Conservation (phyloP, 2,329 filamentous ascomycete genomes). For the Juglanconis oblonga region DNA sequence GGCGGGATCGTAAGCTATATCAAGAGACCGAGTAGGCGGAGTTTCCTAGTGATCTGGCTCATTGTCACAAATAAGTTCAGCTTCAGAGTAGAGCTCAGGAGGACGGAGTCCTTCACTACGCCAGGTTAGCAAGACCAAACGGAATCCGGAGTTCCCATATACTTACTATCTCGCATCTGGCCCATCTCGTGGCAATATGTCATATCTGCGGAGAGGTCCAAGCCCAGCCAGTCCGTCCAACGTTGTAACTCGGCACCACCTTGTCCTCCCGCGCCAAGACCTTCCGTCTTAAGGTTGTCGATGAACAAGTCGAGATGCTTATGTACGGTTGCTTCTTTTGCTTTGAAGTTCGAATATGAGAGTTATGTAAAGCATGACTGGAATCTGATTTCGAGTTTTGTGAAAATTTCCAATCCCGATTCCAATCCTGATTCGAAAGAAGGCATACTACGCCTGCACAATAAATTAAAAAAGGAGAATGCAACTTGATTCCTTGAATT, state of each 20-base stretch:
- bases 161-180: conserved; percentile 14
- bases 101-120: neutral
- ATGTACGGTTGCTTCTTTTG: conserved; percentile 10
- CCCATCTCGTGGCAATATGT: conserved; percentile 8
- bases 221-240: conserved; percentile 18
- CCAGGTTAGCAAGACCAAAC: neutral
- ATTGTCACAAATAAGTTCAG: conserved; percentile 11
- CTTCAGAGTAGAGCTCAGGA: neutral
- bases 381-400: too few relatives aligned
- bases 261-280: neutral
- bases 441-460: too few relatives aligned
- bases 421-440: too few relatives aligned
- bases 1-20: conserved; percentile 9
- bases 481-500: too few relatives aligned
- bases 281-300: conserved; percentile 2
- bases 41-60: conserved; percentile 4
- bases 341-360: neutral
- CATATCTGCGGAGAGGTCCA: conserved; percentile 18
- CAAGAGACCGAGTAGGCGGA: conserved; percentile 5
- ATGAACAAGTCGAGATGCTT: conserved; percentile 17
- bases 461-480: too few relatives aligned
- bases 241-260: conserved; percentile 5
- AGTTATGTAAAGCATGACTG: too few relatives aligned
- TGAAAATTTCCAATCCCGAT: too few relatives aligned
- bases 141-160: rapidly evolving